Evolutionary conservation across 1,284 basidiomycete species (phyloP), one percentile per base, ranked within the genome.

Genomic region (Pseudozyma hubeiensis): DNA sequence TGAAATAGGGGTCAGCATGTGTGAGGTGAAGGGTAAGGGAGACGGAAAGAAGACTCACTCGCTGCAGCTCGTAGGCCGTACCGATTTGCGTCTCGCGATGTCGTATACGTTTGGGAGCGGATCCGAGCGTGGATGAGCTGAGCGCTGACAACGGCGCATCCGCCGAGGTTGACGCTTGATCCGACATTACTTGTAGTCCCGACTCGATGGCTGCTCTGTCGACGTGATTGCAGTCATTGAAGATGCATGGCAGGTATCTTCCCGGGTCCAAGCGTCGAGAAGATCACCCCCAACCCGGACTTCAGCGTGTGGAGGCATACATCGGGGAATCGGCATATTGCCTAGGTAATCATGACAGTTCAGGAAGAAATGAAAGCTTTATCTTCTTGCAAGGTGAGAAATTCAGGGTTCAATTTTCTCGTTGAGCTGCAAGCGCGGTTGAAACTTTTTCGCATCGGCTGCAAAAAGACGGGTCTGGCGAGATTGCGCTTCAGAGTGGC

Each of bases 21-120:
- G 11, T 13, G n/a, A 13, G 29, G 35, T 17, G 49, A 29, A 53
- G 17, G 33, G 35, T 13, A 7, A 35, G 13, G 7, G 7, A 41
- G 8, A n/a, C 8, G 31, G 24, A 16, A 35, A 41, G 29, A 46
- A 4, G n/a, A 58, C 78, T 51, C 57, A 80, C 79, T 11, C 77
- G 55, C 57, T 81, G 79, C 0, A 81, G 35, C 54, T 77, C 77
- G 59, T 81, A 81, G 2, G 79, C 79, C 5, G 69, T 63, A 24
- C 74, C 71, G 16, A 81, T 74, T 39, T 81, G 76, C 17, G 58
- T 61, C 31, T 80, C 78, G 11, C 78, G 60, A 69, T 80, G 79
- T 24, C 77, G 46, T 53, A 71, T 65, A 8, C 79, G 55, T 35
- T 73, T 75, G 5, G 73, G 64, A 9, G 68, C 60, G 4, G 64